These are phyloP conservation scores for Sonneratia alba DNA, from an alignment of 345 rosid species.

Conservation along the genomic window DNA sequence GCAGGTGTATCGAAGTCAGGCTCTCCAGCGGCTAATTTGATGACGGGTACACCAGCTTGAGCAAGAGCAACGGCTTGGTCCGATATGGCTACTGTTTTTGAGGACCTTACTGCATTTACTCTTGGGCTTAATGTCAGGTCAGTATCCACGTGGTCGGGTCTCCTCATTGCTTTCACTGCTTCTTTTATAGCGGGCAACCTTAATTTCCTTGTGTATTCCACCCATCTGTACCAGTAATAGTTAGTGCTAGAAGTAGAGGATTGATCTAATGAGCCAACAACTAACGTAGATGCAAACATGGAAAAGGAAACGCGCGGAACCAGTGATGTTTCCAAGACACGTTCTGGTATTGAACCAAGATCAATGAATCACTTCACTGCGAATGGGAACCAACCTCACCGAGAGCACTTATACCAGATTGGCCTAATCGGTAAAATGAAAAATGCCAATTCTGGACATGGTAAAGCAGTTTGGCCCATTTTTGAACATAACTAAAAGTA, in stretches of 20 bases:
- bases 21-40: slow-evolving; percentile 94
- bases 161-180: slow-evolving; percentile 34
- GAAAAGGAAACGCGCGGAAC: neutral
- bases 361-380: neutral
- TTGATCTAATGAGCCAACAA: neutral
- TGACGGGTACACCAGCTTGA: slow-evolving; percentile 80
- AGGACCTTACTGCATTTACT: slow-evolving; percentile 74
- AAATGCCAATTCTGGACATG: neutral
- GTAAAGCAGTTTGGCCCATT: neutral
- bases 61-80: slow-evolving; percentile 90
- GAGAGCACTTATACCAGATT: neutral
- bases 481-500: neutral
- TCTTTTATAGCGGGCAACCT: slow-evolving; percentile 24
- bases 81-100: slow-evolving; percentile 85
- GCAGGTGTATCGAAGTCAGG: slow-evolving; percentile 94
- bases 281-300: neutral
- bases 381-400: neutral
- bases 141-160: slow-evolving; percentile 29
- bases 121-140: slow-evolving; percentile 77
- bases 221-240: slow-evolving; percentile 21
- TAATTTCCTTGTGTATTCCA: slow-evolving; percentile 19
- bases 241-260: neutral
- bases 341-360: neutral
- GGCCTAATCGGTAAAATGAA: neutral
- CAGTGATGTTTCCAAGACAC: neutral